A percentile compares a stretch with the other conserved stretches of the same genome.
Evolutionary conservation across 225 moss, liverwort and hornwort genomes (phyloP).

Genomic region (Bryoerythrophyllum caledonicum): DNA sequence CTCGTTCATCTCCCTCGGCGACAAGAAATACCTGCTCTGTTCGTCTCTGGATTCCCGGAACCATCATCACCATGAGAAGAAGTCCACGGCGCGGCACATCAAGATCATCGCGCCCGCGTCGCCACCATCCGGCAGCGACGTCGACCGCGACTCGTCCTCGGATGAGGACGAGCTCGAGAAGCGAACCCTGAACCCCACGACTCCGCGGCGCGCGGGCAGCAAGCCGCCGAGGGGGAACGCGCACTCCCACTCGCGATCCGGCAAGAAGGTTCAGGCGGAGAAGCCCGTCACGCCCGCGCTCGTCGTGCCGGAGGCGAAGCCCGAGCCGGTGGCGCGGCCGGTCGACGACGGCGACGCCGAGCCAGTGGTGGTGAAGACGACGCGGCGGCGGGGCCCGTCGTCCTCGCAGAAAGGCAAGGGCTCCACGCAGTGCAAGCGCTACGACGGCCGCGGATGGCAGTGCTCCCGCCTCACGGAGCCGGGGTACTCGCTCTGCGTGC

Average conservation of each 20-base stretch:
- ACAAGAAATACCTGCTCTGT: conserved; percentile 56
- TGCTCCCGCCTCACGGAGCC: conserved; percentile 61
- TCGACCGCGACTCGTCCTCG: conserved; percentile 16
- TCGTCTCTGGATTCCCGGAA: conserved; percentile 33
- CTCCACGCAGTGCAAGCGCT: conserved; percentile 59
- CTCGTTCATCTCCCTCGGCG: conserved; percentile 48
- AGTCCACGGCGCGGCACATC: conserved; percentile 7
- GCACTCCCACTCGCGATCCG: conserved; percentile 6
- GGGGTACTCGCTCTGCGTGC: conserved; percentile 56
- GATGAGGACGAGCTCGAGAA: conserved; percentile 18
- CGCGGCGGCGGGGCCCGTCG: conserved; percentile 49
- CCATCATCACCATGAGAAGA: background rate
- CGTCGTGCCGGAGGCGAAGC: background rate
- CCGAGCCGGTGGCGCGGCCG: background rate
- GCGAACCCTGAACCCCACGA: conserved; percentile 1
- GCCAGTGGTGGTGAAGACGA: conserved; percentile 37
- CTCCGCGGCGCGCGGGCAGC: conserved; percentile 2
- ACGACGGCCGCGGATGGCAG: conserved; percentile 61
- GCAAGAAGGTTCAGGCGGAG: conserved; percentile 16
- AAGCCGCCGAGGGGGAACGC: background rate
- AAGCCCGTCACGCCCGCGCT: background rate
- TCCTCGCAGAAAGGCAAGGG: conserved; percentile 60
- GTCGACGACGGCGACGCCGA: conserved; percentile 7
- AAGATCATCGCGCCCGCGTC: conserved; percentile 22
- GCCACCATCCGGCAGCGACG: conserved; percentile 17